phyloP scores from a whole-genome alignment of 2,329 filamentous ascomycete genomes.

The Cladosporium sp. region DNA sequence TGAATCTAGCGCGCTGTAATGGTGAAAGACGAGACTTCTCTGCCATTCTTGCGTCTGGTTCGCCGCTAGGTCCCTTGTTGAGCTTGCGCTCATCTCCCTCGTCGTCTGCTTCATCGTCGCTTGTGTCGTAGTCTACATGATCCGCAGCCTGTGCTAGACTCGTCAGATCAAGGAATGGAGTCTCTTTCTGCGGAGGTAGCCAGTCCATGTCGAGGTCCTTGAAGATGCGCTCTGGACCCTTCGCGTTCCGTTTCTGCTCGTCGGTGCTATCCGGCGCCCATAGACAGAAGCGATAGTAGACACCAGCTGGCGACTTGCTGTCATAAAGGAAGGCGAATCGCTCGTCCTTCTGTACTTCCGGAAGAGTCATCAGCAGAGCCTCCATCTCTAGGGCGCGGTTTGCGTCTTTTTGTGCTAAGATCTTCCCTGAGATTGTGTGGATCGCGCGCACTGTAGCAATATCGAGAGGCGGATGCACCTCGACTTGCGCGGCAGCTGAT shows the following conservation, averaged over 20 bases:
- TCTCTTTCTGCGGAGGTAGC: conserved; percentile 69
- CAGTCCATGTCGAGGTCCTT: conserved; percentile 79
- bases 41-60: conserved; percentile 33
- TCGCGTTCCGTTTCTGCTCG: conserved; percentile 42
- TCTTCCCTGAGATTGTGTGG: conserved; percentile 79
- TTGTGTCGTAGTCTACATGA: conserved; percentile 82
- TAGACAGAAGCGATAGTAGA: conserved; percentile 91
- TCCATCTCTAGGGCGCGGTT: conserved; percentile 76
- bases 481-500: conserved; percentile 38
- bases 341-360: conserved; percentile 80
- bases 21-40: conserved; percentile 70
- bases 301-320: conserved; percentile 71
- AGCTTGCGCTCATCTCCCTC: conserved; percentile 49
- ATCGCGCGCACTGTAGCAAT: conserved; percentile 79
- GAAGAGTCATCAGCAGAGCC: conserved; percentile 82
- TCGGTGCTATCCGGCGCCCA: conserved; percentile 60
- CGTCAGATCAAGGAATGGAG: conserved; percentile 64
- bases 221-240: conserved; percentile 44
- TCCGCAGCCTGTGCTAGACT: conserved; percentile 76
- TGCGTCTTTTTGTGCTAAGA: conserved; percentile 62
- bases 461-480: conserved; percentile 70
- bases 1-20: conserved; percentile 78
- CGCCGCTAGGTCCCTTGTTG: conserved; percentile 42
- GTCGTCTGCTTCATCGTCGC: conserved; percentile 75
- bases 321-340: conserved; percentile 96